Percentiles rank a stretch among this genome's conserved stretches.
Evolutionary conservation across 306 rosid species (phyloP).

Genomic region (Castanea sativa): DNA sequence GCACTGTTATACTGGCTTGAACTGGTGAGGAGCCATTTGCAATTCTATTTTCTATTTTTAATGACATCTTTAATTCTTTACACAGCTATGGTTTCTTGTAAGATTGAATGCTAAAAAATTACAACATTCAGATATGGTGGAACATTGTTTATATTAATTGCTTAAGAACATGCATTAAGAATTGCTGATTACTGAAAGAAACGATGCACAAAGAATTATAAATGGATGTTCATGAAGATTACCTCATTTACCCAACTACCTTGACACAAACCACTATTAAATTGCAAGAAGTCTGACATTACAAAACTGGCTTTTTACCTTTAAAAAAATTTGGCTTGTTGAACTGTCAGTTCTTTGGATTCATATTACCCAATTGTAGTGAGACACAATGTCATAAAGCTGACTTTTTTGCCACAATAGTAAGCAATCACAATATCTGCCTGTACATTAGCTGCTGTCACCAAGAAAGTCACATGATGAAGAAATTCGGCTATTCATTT

Average conservation of each 20-base stretch:
- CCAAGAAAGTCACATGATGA: not conserved
- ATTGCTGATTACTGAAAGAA: not conserved
- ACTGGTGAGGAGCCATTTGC: conserved; percentile 57
- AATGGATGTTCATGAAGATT: not conserved
- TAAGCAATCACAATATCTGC: not conserved
- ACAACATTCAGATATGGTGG: not conserved
- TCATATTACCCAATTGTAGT: not conserved
- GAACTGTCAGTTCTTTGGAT: not conserved
- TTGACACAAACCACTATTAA: not conserved
- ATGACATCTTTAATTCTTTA: not conserved
- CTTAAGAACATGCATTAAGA: not conserved
- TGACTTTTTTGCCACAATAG: not conserved
- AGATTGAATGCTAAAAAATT: not conserved
- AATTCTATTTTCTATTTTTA: not conserved
- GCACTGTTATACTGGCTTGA: conserved; percentile 65
- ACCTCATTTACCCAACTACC: not conserved
- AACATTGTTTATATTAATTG: not conserved
- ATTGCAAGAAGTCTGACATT: not conserved
- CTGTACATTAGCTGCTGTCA: not conserved
- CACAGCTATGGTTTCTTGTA: not conserved
- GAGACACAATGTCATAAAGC: not conserved
- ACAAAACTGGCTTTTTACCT: not conserved
- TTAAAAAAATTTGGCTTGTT: not conserved
- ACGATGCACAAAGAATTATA: not conserved
- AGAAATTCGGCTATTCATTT: not conserved